Evolutionary conservation across 176 grass and related monocot genomes (phyloP).

Genomic region (Phragmites australis): DNA sequence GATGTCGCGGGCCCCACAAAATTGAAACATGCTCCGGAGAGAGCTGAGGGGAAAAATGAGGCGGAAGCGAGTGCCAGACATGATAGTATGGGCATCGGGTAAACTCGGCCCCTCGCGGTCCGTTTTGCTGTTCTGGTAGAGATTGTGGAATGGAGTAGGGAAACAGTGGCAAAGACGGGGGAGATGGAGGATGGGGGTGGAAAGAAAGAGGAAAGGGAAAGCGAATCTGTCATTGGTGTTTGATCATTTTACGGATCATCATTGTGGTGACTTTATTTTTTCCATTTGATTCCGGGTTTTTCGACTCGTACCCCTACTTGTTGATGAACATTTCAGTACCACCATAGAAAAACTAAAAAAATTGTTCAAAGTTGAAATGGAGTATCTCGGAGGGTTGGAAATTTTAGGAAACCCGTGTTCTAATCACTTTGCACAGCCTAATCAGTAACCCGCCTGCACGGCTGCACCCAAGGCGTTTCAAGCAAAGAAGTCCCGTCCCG

Average conservation of each 20-base stretch:
- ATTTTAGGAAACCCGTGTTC: background rate
- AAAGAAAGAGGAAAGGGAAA: conserved; percentile 5
- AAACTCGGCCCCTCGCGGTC: background rate
- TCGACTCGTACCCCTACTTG: no score
- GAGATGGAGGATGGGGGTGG: background rate
- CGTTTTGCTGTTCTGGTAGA: conserved; percentile 18
- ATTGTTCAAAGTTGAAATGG: background rate
- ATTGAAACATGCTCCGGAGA: background rate
- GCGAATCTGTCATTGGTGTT: conserved; percentile 28
- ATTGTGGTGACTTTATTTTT: conserved; percentile 9
- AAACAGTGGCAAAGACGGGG: background rate
- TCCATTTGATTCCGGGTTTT: background rate
- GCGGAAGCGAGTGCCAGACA: background rate
- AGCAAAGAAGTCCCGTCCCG: no score
- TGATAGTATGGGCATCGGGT: background rate
- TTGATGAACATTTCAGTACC: background rate
- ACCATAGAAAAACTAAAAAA: background rate
- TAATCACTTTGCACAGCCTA: background rate
- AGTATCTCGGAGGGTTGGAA: background rate
- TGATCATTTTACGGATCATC: conserved; percentile 19
- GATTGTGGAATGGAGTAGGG: background rate
- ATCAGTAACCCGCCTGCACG: background rate
- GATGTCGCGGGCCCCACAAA: background rate
- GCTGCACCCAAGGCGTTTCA: background rate
- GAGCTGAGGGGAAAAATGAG: background rate